Conservation (phyloP, 2,329 filamentous ascomycete genomes). For the Stylonectria norvegica region DNA sequence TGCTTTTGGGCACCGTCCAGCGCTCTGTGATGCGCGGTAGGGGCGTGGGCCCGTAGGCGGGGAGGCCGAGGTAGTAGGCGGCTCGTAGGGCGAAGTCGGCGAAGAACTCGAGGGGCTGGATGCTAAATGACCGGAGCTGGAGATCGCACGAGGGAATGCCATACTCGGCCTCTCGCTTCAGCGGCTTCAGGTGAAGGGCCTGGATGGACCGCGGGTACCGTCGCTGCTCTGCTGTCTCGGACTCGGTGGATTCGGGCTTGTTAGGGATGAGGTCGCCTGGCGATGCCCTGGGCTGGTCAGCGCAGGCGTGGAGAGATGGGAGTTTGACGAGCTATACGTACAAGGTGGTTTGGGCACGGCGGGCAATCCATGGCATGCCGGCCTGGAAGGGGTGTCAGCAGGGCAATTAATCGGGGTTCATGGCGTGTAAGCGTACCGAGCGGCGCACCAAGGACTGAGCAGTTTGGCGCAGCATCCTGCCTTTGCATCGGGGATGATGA, state of each 20-base stretch:
- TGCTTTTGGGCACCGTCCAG: constrained; percentile 86
- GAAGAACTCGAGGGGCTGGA: constrained; percentile 91
- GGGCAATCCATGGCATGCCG: constrained; percentile 22
- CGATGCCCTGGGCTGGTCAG: constrained; percentile 10
- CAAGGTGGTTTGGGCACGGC: constrained; percentile 26
- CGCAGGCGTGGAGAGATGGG: neutral
- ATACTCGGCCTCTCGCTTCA: constrained; percentile 70
- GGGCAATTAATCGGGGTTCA: too few relatives aligned
- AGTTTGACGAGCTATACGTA: constrained; percentile 17
- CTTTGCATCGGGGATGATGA: constrained; percentile 21
- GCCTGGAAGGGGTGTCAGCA: constrained; percentile 17
- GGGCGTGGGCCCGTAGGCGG: constrained; percentile 80
- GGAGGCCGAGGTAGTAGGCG: constrained; percentile 87
- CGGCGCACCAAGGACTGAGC: constrained; percentile 22
- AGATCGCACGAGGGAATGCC: constrained; percentile 85
- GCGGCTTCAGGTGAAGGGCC: constrained; percentile 79
- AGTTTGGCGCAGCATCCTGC: constrained; percentile 31
- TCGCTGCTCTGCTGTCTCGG: constrained; percentile 11
- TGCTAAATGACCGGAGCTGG: constrained; percentile 85
- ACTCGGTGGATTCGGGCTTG: constrained; percentile 5
- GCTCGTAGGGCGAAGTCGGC: constrained; percentile 90
- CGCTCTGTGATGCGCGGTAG: constrained; percentile 83
- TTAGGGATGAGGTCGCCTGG: constrained; percentile 16
- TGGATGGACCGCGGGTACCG: constrained; percentile 77
- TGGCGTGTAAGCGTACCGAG: constrained; percentile 22